A percentile compares a stretch with the other conserved stretches of the same genome.
These are phyloP conservation scores for Podospora pseudopauciseta DNA, from an alignment of 495 filamentous ascomycete genomes.

Conservation along the genomic window DNA sequence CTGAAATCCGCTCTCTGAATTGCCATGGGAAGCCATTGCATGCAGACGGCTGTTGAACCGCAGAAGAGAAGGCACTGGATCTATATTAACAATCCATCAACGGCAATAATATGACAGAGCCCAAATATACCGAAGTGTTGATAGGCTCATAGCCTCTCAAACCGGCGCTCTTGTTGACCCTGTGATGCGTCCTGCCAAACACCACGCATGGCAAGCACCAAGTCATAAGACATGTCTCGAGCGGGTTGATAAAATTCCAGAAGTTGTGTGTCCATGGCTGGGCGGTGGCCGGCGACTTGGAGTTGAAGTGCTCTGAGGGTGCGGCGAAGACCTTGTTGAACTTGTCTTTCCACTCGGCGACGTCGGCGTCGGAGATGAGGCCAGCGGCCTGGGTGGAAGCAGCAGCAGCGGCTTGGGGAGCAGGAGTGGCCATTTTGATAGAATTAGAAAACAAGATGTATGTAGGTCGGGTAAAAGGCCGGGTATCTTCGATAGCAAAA, in stretches of 20 bases:
- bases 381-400: conserved; percentile 1
- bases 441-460: not conserved
- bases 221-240: conserved; percentile 37
- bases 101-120: not conserved
- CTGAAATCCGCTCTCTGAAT: conserved; percentile 45
- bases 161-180: conserved; percentile 36
- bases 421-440: conserved; percentile 2
- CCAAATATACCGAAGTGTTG: conserved; percentile 40
- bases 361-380: conserved; percentile 30
- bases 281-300: conserved; percentile 30
- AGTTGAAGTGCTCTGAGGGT: conserved; percentile 30
- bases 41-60: conserved; percentile 29
- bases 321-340: conserved; percentile 34
- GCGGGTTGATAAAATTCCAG: conserved; percentile 39
- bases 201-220: conserved; percentile 46
- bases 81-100: not conserved
- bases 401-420: not conserved
- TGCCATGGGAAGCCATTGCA: conserved; percentile 36
- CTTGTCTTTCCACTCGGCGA: conserved; percentile 33
- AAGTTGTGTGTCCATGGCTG: conserved; percentile 30
- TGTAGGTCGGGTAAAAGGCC: not conserved
- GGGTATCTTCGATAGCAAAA: conserved; percentile 4
- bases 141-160: conserved; percentile 42
- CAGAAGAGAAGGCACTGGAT: conserved; percentile 37
- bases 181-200: conserved; percentile 47